Conservation (phyloP, 73 alveolate species). For the Paraurostyla sp. region DNA sequence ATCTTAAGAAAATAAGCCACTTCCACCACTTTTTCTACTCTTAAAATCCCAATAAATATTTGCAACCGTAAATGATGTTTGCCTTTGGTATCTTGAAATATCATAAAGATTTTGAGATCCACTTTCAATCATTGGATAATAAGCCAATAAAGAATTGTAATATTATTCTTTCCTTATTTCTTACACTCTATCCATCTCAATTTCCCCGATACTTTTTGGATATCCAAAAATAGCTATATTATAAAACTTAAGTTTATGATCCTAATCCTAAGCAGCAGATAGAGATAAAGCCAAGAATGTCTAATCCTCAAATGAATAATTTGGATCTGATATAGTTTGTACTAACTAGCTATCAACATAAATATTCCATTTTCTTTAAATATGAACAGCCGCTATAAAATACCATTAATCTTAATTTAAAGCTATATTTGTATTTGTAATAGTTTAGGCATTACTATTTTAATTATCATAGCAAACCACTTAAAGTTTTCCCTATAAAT, state of each 20-base stretch:
- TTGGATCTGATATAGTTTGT: not conserved
- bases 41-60: slow-evolving; percentile 11
- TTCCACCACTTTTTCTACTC: not conserved
- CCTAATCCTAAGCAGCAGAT: not conserved
- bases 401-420: too few species aligned
- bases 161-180: not conserved
- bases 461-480: too few species aligned
- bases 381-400: not conserved
- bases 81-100: not conserved
- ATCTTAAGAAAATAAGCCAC: not conserved
- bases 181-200: not conserved
- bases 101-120: not conserved
- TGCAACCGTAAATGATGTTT: not conserved
- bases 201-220: not conserved
- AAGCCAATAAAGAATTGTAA: not conserved
- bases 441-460: too few species aligned
- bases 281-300: not conserved
- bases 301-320: not conserved
- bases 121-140: slow-evolving; percentile 20
- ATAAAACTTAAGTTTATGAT: not conserved
- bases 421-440: too few species aligned
- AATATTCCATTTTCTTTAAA: not conserved
- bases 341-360: not conserved
- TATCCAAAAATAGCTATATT: slow-evolving; percentile 2
- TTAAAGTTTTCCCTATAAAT: too few species aligned